phyloP scores from a whole-genome alignment of 2,329 filamentous ascomycete species.

The Aquanectria penicillioides region DNA sequence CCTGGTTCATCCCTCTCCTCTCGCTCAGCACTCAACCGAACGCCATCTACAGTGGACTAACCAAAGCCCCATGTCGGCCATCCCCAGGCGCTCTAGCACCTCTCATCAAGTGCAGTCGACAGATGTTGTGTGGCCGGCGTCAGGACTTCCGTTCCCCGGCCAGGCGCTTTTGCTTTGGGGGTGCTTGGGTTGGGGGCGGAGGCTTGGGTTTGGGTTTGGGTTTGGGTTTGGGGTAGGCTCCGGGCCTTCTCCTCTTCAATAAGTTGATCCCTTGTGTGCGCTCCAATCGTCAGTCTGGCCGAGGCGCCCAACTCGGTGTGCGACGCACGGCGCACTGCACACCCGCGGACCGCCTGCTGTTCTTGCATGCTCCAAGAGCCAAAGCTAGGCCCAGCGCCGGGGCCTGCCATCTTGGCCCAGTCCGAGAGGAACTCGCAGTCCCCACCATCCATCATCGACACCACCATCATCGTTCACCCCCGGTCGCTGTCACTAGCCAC shows the following conservation, averaged over 20 bases:
- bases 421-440: constrained; percentile 35
- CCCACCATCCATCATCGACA: constrained; percentile 42
- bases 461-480: constrained; percentile 43
- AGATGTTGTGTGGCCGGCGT: constrained; percentile 23
- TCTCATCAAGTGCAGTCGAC: constrained; percentile 5
- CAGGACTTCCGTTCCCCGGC: constrained; percentile 37
- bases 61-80: constrained; percentile 8
- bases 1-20: constrained; percentile 18
- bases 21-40: constrained; percentile 30
- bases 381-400: constrained; percentile 31
- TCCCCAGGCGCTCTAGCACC: constrained; percentile 5
- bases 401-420: constrained; percentile 17
- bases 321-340: constrained; percentile 7
- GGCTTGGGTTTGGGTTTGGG: constrained; percentile 27
- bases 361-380: constrained; percentile 11
- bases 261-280: constrained; percentile 26
- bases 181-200: constrained; percentile 34
- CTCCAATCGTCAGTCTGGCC: constrained; percentile 35
- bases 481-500: constrained; percentile 44
- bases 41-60: constrained; percentile 3
- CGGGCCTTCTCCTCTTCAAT: constrained; percentile 19
- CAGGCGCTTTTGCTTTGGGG: constrained; percentile 41
- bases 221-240: constrained; percentile 28
- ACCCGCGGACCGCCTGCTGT: constrained; percentile 8
- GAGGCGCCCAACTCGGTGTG: constrained; percentile 29